Percentiles rank a stretch among this genome's conserved stretches.
These are phyloP conservation scores for Pachyrhizus erosus DNA, from an alignment of 306 rosid genomes.

Conservation along the genomic window DNA sequence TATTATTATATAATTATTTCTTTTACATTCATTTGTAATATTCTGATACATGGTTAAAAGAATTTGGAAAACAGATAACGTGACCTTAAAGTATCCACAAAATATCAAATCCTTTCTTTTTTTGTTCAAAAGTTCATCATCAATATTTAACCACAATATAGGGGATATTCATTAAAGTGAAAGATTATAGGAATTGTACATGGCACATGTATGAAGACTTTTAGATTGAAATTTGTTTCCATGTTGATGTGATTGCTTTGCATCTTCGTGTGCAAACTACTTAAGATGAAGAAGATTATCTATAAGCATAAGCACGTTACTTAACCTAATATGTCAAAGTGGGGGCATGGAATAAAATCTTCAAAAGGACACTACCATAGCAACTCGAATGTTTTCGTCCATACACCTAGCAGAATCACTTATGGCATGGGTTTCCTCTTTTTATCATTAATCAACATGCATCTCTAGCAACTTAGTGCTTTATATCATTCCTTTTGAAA, in stretches of 20 bases:
- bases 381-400: conserved; percentile 19
- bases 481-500: conserved; percentile 28
- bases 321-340: background rate
- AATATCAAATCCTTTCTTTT: background rate
- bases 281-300: background rate
- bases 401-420: conserved; percentile 23
- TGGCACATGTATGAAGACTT: background rate
- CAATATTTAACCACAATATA: background rate
- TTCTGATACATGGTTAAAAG: too few species aligned
- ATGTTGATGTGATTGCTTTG: background rate
- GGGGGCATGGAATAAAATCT: background rate
- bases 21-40: too few species aligned
- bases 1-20: too few species aligned
- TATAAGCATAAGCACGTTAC: background rate
- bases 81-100: background rate
- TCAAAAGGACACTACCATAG: background rate
- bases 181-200: background rate
- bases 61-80: background rate
- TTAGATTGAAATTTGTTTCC: background rate
- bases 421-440: background rate
- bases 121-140: background rate
- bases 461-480: background rate
- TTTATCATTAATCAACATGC: conserved; percentile 17
- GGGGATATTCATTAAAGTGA: background rate
- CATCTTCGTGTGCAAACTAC: background rate